Conservation (phyloP, 331 rosid genomes). For the Pyrus hybrid region DNA sequence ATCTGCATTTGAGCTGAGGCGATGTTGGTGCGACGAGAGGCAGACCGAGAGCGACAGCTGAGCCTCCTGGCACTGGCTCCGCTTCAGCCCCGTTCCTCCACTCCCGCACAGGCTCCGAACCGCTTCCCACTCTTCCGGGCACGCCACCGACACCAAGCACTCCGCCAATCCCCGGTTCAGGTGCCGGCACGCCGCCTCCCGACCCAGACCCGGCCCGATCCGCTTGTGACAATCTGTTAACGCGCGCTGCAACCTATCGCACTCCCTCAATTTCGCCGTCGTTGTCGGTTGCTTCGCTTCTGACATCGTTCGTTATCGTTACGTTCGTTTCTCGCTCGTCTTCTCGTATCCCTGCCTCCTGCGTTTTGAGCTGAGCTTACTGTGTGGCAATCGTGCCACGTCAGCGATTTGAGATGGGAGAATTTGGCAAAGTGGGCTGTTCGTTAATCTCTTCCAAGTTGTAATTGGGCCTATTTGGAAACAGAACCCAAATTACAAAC, state of each 20-base stretch:
- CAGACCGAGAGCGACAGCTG: conserved; percentile 60
- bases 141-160: conserved; percentile 58
- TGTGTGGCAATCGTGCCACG: not conserved
- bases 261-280: conserved; percentile 3
- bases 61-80: conserved; percentile 75
- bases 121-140: conserved; percentile 57
- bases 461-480: not conserved
- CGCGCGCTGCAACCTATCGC: conserved; percentile 49
- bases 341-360: not conserved
- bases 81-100: conserved; percentile 61
- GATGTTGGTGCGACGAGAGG: conserved; percentile 44
- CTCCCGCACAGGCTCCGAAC: conserved; percentile 61
- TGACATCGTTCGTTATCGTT: not conserved
- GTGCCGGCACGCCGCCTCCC: conserved; percentile 62
- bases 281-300: not conserved
- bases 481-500: not conserved
- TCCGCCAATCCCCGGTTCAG: conserved; percentile 60
- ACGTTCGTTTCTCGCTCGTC: not conserved
- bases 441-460: not conserved
- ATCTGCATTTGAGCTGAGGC: not conserved
- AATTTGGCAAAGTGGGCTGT: not conserved
- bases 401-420: not conserved
- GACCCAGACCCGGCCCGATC: conserved; percentile 35
- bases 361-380: not conserved
- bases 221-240: conserved; percentile 65